These are phyloP conservation scores for Mucor lusitanicus DNA, from an alignment of 371 early-diverging fungal species.

Conservation along the genomic window DNA sequence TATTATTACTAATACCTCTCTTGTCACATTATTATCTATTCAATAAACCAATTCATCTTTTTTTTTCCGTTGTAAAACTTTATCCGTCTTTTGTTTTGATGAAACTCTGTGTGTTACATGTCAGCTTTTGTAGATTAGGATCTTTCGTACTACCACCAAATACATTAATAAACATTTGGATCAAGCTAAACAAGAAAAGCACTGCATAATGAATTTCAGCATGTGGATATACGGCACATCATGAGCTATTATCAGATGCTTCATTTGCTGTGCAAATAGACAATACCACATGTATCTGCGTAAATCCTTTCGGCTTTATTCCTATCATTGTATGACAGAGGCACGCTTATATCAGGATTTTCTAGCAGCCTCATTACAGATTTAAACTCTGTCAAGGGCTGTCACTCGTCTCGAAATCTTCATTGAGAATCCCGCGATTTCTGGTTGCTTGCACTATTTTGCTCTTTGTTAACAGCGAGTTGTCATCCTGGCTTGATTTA, in stretches of 20 bases:
- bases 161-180: neutral
- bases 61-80: neutral
- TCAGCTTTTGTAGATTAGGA: neutral
- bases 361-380: no score
- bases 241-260: neutral
- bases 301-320: neutral
- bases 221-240: neutral
- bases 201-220: neutral
- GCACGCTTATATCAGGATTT: neutral
- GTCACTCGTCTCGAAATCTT: no score
- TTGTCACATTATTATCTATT: neutral
- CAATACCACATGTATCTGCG: no score
- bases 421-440: no score
- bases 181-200: neutral
- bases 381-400: no score
- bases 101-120: neutral
- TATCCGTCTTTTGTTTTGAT: neutral
- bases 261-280: no score
- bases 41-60: neutral
- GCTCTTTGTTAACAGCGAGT: no score
- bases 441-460: no score
- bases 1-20: neutral
- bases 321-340: neutral
- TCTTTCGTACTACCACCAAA: neutral
- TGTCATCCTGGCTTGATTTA: no score